Base-by-base conservation (phyloP, 2,329 filamentous ascomycete species). In the Pseudocercospora crystallina region DNA sequence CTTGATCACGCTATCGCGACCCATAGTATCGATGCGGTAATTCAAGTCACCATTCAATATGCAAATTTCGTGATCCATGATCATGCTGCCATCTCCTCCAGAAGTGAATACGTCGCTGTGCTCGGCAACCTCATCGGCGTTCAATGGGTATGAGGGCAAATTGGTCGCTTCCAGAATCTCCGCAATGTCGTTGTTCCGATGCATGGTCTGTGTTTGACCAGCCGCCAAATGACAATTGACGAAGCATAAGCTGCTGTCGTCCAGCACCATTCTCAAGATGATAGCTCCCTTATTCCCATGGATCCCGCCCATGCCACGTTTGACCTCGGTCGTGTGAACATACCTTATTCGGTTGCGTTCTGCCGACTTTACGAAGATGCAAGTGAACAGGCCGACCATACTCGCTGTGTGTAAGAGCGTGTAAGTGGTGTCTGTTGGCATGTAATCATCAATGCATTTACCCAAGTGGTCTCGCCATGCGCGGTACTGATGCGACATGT, bases 271-370 rank as follows among this genome's bases (percentile, higher is more conserved):
- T n/a, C 94, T 88, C 34, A 96, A 80, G 32, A 95, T 80, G 32
- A 97, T 82, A 14, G 91, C 94, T 56, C 94, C 94, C 76, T 99
- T 99, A 74, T 99, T 99, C 29, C 94, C 94, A 66, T 97, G 90
- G 56, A 92, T 75, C 13, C 94, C 94, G 43, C 91, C 92, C 87
- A 99, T 94, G 47, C 94, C 94, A 51, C 94, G 86, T 71, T 99
- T 99, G 58, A 99, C 85, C 66, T 96, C 90, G 5, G 88, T 84
- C 8, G 82, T 86, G 60, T 82, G 84, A 20, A 97, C 75, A 60
- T 90, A 87, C 51, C 83, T 83, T 60, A 99, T 88, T 29, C 88
- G 83, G 54, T 82, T 79, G 35, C 88, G 83, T 54, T 95, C 78
- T 8, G 85, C 83, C 3, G 89, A 82, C 70, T 91, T 95, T 54